Evolutionary conservation across 2,329 filamentous ascomycete genomes (phyloP), one percentile per base, ranked within the genome.

Genomic region (Mycosphaerelloides madeirae): DNA sequence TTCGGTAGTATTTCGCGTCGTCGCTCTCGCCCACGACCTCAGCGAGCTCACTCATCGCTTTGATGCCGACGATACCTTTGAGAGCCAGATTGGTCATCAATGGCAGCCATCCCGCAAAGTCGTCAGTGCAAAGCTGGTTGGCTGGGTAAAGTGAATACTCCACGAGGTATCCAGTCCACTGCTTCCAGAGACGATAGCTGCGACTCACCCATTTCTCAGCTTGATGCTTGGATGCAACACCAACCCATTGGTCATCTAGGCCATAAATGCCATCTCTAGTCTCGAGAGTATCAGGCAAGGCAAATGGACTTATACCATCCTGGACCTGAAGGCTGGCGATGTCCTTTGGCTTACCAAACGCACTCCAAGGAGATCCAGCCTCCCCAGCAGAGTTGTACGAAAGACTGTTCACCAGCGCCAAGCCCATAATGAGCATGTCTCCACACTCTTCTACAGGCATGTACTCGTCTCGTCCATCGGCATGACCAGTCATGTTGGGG

Each of bases 71-170:
- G 54, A 91, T 90, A 33, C 87, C 87, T 66, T 93, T 93, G 49
- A 93, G 73, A 0, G 86, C 87, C 16, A 93, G 72, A 59, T 93
- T 90, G 2, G 85, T 90, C 64, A 91, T 86, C 51, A 90, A 81
- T 3, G 82, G 78, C 15, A 89, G 73, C 64, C 83, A 83, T 31
- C 87, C 87, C 1, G 87, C 86, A 63, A 91, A 93, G 60, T 93
- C 87, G 59, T 93, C 87, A 1, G 87, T 93, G 15, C 82, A 88
- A 13, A 93, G 75, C 65, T 91, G 87, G 51, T 87, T 81, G 3
- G 81, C 78, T 2, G 87, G 87, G 46, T 86, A 80, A 32, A 91
- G 71, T 19, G 84, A 78, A 60, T 82, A 85, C 25, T 87, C 75
- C n/a, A 90, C 78, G 16, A 93, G 71, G 61, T 88, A 93, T 6